Evolutionary conservation across 257 asterid genomes (phyloP).

Genomic region (Penstemon barbatus): DNA sequence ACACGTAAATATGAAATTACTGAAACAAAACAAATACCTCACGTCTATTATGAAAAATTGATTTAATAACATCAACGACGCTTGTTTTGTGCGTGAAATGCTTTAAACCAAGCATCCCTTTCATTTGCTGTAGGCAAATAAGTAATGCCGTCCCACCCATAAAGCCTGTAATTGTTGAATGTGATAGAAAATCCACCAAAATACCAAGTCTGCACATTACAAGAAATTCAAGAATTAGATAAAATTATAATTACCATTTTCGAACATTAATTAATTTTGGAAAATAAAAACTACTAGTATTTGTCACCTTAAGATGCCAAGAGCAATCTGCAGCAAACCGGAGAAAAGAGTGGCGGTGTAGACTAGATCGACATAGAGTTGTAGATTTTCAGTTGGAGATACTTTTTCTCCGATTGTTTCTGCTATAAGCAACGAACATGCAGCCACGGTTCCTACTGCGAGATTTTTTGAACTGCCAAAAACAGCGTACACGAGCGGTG

Average conservation of each 20-base stretch:
- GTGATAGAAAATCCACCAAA: slow-evolving; percentile 79
- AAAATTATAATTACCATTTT: too few relatives aligned
- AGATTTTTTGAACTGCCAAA: slow-evolving; percentile 79
- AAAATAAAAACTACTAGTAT: too few relatives aligned
- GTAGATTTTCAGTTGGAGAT: slow-evolving; percentile 28
- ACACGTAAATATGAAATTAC: background rate
- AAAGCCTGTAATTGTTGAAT: slow-evolving; percentile 81
- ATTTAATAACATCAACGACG: slow-evolving; percentile 40
- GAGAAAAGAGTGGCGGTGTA: slow-evolving; percentile 66
- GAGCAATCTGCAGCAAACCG: slow-evolving; percentile 52
- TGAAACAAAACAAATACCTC: slow-evolving; percentile 44
- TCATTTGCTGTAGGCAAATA: slow-evolving; percentile 73
- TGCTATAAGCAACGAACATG: slow-evolving; percentile 66
- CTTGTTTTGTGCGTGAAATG: slow-evolving; percentile 71
- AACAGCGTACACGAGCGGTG: slow-evolving; percentile 64
- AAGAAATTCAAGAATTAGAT: too few relatives aligned
- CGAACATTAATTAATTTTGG: background rate
- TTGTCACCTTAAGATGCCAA: slow-evolving; percentile 64
- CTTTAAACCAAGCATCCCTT: slow-evolving; percentile 67
- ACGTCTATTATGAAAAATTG: slow-evolving; percentile 39
- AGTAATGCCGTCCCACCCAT: slow-evolving; percentile 88
- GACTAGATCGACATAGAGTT: slow-evolving; percentile 52
- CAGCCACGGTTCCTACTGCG: slow-evolving; percentile 92
- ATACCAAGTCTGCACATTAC: slow-evolving; percentile 58
- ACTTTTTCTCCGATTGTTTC: slow-evolving; percentile 48